These are phyloP conservation scores for Hordeum marinum DNA, from an alignment of 176 grass and related monocot species.

Conservation along the genomic window DNA sequence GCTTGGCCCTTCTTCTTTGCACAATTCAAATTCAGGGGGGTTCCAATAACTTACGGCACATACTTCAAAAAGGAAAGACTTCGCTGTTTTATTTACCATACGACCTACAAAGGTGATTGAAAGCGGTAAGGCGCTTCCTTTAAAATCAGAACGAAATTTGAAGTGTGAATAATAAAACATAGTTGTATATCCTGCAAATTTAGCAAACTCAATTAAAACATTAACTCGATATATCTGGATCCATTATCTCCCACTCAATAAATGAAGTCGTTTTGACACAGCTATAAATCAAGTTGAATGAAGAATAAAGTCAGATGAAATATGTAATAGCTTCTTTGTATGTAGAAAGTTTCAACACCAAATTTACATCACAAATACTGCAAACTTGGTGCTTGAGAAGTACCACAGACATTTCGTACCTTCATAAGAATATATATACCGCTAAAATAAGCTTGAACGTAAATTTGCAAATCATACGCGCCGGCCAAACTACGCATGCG, in stretches of 20 bases:
- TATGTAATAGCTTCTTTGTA: slow-evolving; percentile 14
- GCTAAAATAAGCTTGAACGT: too few species aligned
- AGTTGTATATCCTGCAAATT: neutral
- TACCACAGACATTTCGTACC: neutral
- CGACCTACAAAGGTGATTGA: slow-evolving; percentile 34
- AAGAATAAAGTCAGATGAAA: slow-evolving; percentile 13
- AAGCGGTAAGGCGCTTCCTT: slow-evolving; percentile 2
- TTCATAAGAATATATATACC: neutral
- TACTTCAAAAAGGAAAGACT: slow-evolving; percentile 64
- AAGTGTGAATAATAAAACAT: neutral
- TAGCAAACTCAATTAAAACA: neutral
- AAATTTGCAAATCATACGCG: too few species aligned
- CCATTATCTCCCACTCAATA: slow-evolving; percentile 6
- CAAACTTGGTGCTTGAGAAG: neutral
- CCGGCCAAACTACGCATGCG: too few species aligned
- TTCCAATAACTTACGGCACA: slow-evolving; percentile 74
- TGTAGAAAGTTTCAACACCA: neutral
- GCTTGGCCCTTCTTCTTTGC: slow-evolving; percentile 67
- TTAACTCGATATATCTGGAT: slow-evolving; percentile 7
- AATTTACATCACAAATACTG: neutral
- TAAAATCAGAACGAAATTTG: slow-evolving; percentile 7
- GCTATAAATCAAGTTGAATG: slow-evolving; percentile 8
- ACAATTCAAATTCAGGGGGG: slow-evolving; percentile 57
- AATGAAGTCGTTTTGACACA: neutral
- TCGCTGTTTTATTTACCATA: slow-evolving; percentile 58